Evolutionary conservation across 2,329 filamentous ascomycete genomes (phyloP).

Genomic region (Talaromyces funiculosus): DNA sequence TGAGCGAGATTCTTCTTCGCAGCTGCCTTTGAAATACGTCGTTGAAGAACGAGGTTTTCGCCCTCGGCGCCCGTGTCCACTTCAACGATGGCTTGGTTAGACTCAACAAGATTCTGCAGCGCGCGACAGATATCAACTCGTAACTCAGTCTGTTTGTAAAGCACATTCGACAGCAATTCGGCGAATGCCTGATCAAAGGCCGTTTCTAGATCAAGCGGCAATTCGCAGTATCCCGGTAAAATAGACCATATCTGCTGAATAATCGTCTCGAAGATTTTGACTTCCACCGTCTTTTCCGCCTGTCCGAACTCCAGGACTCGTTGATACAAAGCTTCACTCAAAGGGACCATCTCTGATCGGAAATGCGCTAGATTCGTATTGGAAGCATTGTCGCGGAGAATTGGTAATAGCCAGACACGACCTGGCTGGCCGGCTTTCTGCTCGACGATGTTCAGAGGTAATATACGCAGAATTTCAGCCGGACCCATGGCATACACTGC

Average conservation of each 20-base stretch:
- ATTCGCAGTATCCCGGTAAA: constrained; percentile 88
- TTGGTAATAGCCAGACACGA: constrained; percentile 88
- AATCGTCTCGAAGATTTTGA: constrained; percentile 96
- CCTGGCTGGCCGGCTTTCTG: constrained; percentile 73
- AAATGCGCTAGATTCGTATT: constrained; percentile 88
- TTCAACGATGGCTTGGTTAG: constrained; percentile 73
- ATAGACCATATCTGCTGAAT: constrained; percentile 94
- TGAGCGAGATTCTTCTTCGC: constrained; percentile 78
- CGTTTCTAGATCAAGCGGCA: constrained; percentile 70
- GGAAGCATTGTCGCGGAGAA: constrained; percentile 80
- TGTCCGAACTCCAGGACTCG: constrained; percentile 75
- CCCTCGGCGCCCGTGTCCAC: constrained; percentile 55
- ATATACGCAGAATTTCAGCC: constrained; percentile 69
- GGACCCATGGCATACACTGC: constrained; percentile 88
- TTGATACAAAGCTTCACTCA: constrained; percentile 88
- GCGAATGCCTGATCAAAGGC: constrained; percentile 85
- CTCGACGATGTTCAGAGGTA: constrained; percentile 79
- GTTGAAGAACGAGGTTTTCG: constrained; percentile 70
- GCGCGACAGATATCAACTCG: constrained; percentile 81
- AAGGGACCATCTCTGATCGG: constrained; percentile 73
- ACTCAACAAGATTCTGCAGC: constrained; percentile 82
- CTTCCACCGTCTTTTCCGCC: constrained; percentile 85
- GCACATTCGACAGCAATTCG: constrained; percentile 80
- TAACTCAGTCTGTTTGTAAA: constrained; percentile 87
- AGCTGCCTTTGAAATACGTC: constrained; percentile 66